Evolutionary conservation across 2,329 filamentous ascomycete species (phyloP).

Genomic region (Claviceps humidiphila): DNA sequence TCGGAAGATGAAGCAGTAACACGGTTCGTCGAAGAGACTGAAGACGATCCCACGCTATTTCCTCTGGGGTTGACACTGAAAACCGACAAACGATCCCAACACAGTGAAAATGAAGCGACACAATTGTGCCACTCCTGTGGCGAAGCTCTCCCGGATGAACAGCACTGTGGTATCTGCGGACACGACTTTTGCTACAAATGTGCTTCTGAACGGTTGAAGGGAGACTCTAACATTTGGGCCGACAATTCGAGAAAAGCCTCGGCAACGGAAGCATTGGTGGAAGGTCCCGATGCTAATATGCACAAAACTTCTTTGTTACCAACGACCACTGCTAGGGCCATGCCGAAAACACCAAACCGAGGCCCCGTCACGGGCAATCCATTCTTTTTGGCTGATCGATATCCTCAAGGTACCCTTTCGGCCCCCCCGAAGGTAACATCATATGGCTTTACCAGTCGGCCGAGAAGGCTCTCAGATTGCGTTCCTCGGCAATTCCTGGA

Average conservation of each 20-base stretch:
- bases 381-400: slow-evolving; percentile 19
- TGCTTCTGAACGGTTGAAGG: slow-evolving; percentile 19
- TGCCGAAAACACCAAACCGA: slow-evolving; percentile 1
- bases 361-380: slow-evolving; percentile 17
- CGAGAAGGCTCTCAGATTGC: slow-evolving; percentile 17
- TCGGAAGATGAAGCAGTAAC: slow-evolving; percentile 9
- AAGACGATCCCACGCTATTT: slow-evolving; percentile 15
- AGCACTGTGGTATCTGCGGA: slow-evolving; percentile 33
- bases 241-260: background rate
- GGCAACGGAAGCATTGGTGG: background rate
- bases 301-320: too few relatives aligned
- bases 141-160: slow-evolving; percentile 22
- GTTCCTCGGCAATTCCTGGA: slow-evolving; percentile 13
- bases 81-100: slow-evolving; percentile 12
- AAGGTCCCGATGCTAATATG: background rate
- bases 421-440: slow-evolving; percentile 12
- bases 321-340: background rate
- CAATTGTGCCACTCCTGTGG: slow-evolving; percentile 39
- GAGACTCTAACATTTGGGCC: background rate
- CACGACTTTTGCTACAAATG: slow-evolving; percentile 38
- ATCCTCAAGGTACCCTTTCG: slow-evolving; percentile 9
- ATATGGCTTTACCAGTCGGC: slow-evolving; percentile 10
- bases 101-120: slow-evolving; percentile 12
- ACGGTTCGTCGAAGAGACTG: slow-evolving; percentile 22
- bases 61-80: slow-evolving; percentile 34